Percentiles rank a stretch among this genome's conserved stretches.
Conservation (phyloP, 768 basidiomycete genomes). For the Amanita muscaria region DNA sequence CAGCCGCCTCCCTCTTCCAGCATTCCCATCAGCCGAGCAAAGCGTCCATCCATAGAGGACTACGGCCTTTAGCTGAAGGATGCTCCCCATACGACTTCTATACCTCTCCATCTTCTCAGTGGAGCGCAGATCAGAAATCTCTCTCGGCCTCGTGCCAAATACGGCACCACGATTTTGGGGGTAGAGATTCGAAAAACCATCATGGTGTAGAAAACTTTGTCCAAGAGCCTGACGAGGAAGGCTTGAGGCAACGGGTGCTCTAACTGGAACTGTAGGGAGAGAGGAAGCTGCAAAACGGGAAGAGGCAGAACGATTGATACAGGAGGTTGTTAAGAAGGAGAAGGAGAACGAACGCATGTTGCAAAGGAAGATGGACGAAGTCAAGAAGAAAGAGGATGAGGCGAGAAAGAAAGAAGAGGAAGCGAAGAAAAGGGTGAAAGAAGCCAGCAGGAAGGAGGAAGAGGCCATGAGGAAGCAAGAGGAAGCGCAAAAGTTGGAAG, state of each 20-base stretch:
- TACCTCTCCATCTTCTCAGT: background rate
- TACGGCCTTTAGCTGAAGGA: constrained; percentile 1
- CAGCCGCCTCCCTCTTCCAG: background rate
- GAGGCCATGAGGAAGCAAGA: constrained; percentile 23
- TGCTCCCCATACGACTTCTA: background rate
- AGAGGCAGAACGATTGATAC: constrained; percentile 11
- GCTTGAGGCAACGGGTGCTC: constrained; percentile 6
- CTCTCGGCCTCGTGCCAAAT: background rate
- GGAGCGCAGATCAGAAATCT: too few species aligned
- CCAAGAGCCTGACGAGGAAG: constrained; percentile 7
- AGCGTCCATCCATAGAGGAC: background rate
- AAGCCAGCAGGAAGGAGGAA: constrained; percentile 18
- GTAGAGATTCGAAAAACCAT: constrained; percentile 8
- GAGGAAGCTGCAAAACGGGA: constrained; percentile 11
- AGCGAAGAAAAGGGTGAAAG: constrained; percentile 14
- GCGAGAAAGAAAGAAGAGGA: constrained; percentile 7
- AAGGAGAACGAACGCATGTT: constrained; percentile 13
- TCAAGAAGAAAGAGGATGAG: too few species aligned
- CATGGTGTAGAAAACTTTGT: constrained; percentile 6
- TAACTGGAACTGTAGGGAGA: constrained; percentile 9
- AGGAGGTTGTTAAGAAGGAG: constrained; percentile 19
- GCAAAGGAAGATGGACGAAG: constrained; percentile 9
- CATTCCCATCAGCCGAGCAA: constrained; percentile 6
- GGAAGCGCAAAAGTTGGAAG: constrained; percentile 6
- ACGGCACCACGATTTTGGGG: constrained; percentile 7